Evolutionary conservation across 2,329 filamentous ascomycete species (phyloP).

Genomic region (Fusarium sp.): DNA sequence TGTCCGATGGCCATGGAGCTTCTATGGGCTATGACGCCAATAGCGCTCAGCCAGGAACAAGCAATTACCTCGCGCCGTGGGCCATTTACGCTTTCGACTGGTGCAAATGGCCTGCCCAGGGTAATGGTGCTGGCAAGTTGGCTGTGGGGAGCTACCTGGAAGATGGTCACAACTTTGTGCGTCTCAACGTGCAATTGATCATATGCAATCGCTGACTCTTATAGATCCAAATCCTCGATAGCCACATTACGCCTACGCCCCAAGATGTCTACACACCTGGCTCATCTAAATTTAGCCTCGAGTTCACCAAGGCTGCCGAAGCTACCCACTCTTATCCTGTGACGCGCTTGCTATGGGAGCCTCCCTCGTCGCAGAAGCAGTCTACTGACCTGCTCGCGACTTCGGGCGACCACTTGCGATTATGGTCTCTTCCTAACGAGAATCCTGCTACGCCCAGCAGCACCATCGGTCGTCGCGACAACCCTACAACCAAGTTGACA

Average conservation of each 20-base stretch:
- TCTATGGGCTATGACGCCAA: conserved; percentile 72
- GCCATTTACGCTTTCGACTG: conserved; percentile 97
- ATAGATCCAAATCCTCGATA: conserved; percentile 97
- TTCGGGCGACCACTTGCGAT: conserved; percentile 89
- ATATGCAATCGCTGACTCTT: conserved; percentile 9
- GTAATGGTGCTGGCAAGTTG: conserved; percentile 86
- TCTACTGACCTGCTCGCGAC: conserved; percentile 95
- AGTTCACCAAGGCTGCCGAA: conserved; percentile 94
- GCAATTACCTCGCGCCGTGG: conserved; percentile 95
- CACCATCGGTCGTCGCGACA: conserved; percentile 73
- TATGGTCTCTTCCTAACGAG: conserved; percentile 90
- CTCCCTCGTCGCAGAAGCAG: conserved; percentile 92
- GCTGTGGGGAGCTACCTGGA: conserved; percentile 96
- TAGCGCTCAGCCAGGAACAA: conserved; percentile 75
- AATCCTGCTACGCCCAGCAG: conserved; percentile 66
- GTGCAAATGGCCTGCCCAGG: conserved; percentile 96
- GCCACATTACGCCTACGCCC: conserved; percentile 77
- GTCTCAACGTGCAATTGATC: neutral
- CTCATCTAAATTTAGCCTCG: conserved; percentile 78
- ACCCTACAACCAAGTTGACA: conserved; percentile 81
- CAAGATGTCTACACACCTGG: conserved; percentile 76
- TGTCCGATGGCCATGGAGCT: conserved; percentile 77
- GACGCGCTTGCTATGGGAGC: conserved; percentile 94
- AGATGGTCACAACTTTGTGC: conserved; percentile 96
- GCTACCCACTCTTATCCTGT: conserved; percentile 98